Evolutionary conservation across 805 yeast genomes (phyloP), one percentile per base, ranked within the genome.

Genomic region (Kuraishia piskuri): DNA sequence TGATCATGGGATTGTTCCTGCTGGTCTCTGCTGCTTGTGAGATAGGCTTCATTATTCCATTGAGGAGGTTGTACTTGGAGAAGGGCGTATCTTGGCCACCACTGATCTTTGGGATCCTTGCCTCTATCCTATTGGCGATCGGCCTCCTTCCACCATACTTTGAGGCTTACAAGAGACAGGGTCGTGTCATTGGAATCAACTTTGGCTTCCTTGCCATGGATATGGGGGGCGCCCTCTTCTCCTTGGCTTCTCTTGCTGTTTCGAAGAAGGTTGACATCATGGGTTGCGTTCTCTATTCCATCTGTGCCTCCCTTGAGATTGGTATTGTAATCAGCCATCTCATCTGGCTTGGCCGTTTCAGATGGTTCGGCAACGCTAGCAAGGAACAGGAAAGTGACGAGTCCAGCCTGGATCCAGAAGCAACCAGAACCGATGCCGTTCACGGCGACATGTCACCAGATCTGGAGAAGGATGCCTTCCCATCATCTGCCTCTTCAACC

Each of bases 301-400:
- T 90, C 20, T 90, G 91, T 37, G 81, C 90, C 2, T 80, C 68
- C 1, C 63, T 90, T 65, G 97, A 91, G 62, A 52, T 84, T 1
- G 97, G 97, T 0, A 87, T 91, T 14, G 80, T 87, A 59, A 26
- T 71, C 0, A 80, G 89, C 50, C 97, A 90, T 53, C 59, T 76
- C 8, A 70, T 86, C 14, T 90, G 97, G 97, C 71, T 74, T 60
- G 56, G 79, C 49, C 64, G 83, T 58, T 70, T 76, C 58, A 67
- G 57, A 50, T 54, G 58, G 55, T 57, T 65, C 19, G 52, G 54
- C 25, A 52, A 53, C 22, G 52, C 31, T n/a, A 22, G 46, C 22
- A 44, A 49, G 37, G 54, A 50, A 3, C 49, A 49, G 14, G 51
- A 49, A 36, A 37, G 14, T 21, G 48, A 17, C 14, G 53, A 50